These are phyloP conservation scores for Blastobotrys arbuscula DNA, from an alignment of 1,139 yeast species.

Conservation along the genomic window DNA sequence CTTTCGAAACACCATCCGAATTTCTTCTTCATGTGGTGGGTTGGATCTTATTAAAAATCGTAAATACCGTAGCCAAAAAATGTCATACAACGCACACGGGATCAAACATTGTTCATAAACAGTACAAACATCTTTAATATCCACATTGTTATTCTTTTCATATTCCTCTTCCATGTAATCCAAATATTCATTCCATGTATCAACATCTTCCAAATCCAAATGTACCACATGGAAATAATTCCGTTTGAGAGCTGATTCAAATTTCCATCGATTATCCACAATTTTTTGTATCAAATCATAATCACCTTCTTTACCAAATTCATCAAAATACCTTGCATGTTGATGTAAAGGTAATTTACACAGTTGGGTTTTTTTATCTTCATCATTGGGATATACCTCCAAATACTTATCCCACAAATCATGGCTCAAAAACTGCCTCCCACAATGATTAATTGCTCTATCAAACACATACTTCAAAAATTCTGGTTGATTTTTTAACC, in stretches of 20 bases:
- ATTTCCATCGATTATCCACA: slow-evolving; percentile 26
- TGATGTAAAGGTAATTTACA: slow-evolving; percentile 73
- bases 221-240: slow-evolving; percentile 48
- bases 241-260: slow-evolving; percentile 51
- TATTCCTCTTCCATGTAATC: slow-evolving; percentile 45
- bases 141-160: slow-evolving; percentile 7
- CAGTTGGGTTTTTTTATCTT: slow-evolving; percentile 38
- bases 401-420: slow-evolving; percentile 74
- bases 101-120: slow-evolving; percentile 49
- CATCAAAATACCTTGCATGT: slow-evolving; percentile 49
- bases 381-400: slow-evolving; percentile 37
- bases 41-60: slow-evolving; percentile 32
- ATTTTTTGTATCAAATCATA: slow-evolving; percentile 1
- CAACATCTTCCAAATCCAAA: slow-evolving; percentile 45
- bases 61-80: slow-evolving; percentile 59
- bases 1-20: slow-evolving; percentile 30
- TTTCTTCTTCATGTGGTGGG: slow-evolving; percentile 24
- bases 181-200: slow-evolving; percentile 58
- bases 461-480: slow-evolving; percentile 41
- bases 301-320: slow-evolving; percentile 2
- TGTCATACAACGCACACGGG: slow-evolving; percentile 48
- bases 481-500: neutral
- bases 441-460: slow-evolving; percentile 56
- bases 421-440: slow-evolving; percentile 66
- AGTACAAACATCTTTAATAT: slow-evolving; percentile 34